Conservation (phyloP, 331 rosid species). For the Quercus lobata region DNA sequence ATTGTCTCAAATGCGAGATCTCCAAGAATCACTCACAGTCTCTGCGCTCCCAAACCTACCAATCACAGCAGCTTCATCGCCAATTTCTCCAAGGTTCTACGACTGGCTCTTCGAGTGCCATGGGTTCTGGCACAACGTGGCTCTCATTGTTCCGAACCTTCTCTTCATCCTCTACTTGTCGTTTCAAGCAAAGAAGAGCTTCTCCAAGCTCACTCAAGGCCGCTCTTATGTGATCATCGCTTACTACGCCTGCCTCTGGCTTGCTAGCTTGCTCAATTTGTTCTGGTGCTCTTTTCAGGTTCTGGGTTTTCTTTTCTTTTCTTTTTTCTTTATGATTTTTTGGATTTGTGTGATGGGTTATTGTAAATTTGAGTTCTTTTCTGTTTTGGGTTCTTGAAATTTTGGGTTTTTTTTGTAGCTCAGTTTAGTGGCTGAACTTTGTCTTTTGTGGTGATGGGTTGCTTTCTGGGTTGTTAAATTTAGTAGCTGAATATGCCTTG, state of each 20-base stretch:
- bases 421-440: no score
- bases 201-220: slow-evolving; percentile 45
- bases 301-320: not conserved
- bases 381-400: not conserved
- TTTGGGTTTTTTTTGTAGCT: not conserved
- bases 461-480: no score
- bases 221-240: slow-evolving; percentile 52
- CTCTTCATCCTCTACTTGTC: slow-evolving; percentile 44
- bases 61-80: not conserved
- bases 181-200: slow-evolving; percentile 43
- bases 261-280: slow-evolving; percentile 53
- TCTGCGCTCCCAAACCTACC: slow-evolving; percentile 34
- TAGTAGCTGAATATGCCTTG: no score
- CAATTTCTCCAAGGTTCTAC: slow-evolving; percentile 28
- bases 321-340: not conserved
- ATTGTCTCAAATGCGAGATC: slow-evolving; percentile 17
- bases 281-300: slow-evolving; percentile 90
- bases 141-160: slow-evolving; percentile 34
- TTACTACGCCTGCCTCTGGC: slow-evolving; percentile 51
- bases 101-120: slow-evolving; percentile 66
- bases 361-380: not conserved
- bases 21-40: slow-evolving; percentile 31
- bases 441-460: no score
- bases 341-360: not conserved
- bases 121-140: slow-evolving; percentile 49